Evolutionary conservation across 176 grass and related monocot genomes (phyloP).

Genomic region (Oryza meyeriana): DNA sequence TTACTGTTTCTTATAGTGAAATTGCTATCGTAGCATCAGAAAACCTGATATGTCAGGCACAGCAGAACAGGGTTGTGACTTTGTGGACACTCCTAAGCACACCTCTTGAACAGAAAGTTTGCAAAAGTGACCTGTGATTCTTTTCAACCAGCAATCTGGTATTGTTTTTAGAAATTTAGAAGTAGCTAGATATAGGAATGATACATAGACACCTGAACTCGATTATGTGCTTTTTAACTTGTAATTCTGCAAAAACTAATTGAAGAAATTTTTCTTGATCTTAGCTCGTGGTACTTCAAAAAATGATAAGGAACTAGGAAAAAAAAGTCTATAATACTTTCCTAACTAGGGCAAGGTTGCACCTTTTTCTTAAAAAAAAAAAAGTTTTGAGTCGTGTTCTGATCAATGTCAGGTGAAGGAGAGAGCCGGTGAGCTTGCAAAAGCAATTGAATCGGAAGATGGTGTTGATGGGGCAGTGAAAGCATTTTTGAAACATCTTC

Average conservation of each 20-base stretch:
- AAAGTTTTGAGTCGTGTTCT: conserved; percentile 5
- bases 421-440: conserved; percentile 43
- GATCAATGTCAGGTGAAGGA: conserved; percentile 52
- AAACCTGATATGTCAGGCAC: background rate
- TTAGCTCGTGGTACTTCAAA: background rate
- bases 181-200: background rate
- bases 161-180: background rate
- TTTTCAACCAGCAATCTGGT: background rate
- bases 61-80: background rate
- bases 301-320: background rate
- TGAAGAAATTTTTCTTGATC: background rate
- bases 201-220: too few relatives aligned
- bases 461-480: conserved; percentile 59
- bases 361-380: background rate
- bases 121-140: background rate
- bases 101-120: background rate
- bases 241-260: background rate
- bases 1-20: background rate
- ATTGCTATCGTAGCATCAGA: background rate
- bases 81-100: background rate
- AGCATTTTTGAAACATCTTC: conserved; percentile 65
- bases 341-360: background rate
- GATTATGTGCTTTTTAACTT: too few relatives aligned
- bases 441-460: conserved; percentile 55
- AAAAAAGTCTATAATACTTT: background rate